Conservation (phyloP, 352 stramenopile species). For the Globisporangium paroecandrum region DNA sequence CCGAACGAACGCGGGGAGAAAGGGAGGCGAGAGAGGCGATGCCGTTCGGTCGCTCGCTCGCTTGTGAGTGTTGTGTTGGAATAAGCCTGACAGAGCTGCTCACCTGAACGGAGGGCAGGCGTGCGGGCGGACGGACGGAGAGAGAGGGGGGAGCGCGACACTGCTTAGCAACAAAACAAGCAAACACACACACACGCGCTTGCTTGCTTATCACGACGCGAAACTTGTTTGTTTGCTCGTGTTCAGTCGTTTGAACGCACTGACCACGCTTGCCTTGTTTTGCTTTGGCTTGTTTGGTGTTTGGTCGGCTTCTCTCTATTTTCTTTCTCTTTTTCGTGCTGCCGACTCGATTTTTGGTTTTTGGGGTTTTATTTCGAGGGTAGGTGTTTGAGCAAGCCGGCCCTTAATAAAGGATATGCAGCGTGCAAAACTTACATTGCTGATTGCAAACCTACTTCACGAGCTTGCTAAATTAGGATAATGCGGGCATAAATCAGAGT, state of each 20-base stretch:
- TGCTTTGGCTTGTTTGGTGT: not conserved
- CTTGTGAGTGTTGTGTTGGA: not conserved
- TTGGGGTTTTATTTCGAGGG: not conserved
- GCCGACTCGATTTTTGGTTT: slow-evolving; percentile 1
- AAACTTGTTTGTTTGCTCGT: not conserved
- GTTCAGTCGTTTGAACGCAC: not conserved
- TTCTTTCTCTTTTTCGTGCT: slow-evolving; percentile 1
- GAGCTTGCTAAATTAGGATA: not conserved
- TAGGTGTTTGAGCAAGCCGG: not conserved
- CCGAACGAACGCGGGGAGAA: slow-evolving; percentile 1
- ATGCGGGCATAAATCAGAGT: not conserved
- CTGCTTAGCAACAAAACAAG: not conserved
- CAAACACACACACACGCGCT: not conserved
- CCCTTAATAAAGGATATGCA: not conserved
- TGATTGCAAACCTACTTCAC: not conserved
- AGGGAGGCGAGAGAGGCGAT: not conserved
- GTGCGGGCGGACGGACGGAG: no score
- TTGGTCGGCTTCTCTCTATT: not conserved
- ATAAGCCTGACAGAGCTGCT: not conserved
- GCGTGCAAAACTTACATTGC: not conserved
- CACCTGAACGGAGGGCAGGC: not conserved
- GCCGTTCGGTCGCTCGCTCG: slow-evolving; percentile 4
- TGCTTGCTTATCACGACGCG: not conserved
- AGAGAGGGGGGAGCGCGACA: not conserved
- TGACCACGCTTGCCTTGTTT: not conserved